Conservation (phyloP, 2,329 filamentous ascomycete species). For the Fusarium annulatum region DNA sequence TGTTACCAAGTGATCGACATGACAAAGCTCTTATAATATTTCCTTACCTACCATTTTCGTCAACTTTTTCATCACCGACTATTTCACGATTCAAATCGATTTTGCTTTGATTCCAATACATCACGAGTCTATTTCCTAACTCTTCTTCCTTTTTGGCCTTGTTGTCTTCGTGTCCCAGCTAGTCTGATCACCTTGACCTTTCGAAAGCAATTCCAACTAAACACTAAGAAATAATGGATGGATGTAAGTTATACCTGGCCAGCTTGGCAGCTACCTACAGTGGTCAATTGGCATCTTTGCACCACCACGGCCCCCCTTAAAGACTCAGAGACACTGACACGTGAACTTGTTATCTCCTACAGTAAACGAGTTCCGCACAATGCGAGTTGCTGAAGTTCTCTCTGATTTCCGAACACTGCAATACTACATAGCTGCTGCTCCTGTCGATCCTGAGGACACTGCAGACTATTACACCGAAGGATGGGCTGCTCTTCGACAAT, state of each 20-base stretch:
- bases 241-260: conserved; percentile 39
- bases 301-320: background rate
- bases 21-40: conserved; percentile 35
- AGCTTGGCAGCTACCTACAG: conserved; percentile 8
- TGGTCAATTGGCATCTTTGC: conserved; percentile 11
- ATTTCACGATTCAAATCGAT: background rate
- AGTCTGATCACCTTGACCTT: conserved; percentile 9
- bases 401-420: conserved; percentile 71
- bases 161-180: background rate
- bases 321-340: conserved; percentile 35
- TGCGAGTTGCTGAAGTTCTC: conserved; percentile 70
- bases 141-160: background rate
- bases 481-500: conserved; percentile 71
- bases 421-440: conserved; percentile 69
- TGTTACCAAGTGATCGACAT: conserved; percentile 38
- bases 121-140: conserved; percentile 1
- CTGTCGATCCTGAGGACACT: conserved; percentile 63
- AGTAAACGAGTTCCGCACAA: conserved; percentile 71
- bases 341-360: conserved; percentile 11
- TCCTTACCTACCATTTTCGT: conserved; percentile 22
- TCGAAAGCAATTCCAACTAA: conserved; percentile 10
- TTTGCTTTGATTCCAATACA: conserved; percentile 16
- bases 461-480: conserved; percentile 73
- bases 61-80: conserved; percentile 10
- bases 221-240: conserved; percentile 38